Conservation (phyloP, 345 rosid genomes). For the Kernera saxatilis region DNA sequence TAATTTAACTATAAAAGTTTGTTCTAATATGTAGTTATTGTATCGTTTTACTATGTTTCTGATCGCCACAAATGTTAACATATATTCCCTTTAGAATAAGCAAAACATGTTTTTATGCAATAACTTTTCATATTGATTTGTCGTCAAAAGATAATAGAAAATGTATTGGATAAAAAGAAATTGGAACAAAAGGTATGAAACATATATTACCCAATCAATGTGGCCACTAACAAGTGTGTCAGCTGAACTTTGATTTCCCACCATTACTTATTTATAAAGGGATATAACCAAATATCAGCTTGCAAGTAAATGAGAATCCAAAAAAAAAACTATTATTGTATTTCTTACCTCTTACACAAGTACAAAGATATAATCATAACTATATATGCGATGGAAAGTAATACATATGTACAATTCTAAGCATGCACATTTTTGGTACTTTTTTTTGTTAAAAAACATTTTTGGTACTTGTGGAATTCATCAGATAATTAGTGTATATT, state of each 20-base stretch:
- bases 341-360: slow-evolving; percentile 5
- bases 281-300: not conserved
- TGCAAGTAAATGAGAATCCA: slow-evolving; percentile 13
- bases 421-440: not conserved
- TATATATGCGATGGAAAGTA: not conserved
- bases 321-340: not conserved
- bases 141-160: not conserved
- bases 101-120: not conserved
- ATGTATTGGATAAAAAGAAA: not conserved
- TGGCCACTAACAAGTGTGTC: slow-evolving; percentile 25
- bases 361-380: slow-evolving; percentile 10
- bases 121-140: not conserved
- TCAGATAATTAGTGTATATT: not conserved
- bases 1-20: no score
- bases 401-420: not conserved
- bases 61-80: not conserved
- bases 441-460: no score
- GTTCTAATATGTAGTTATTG: no score
- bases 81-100: not conserved
- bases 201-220: slow-evolving; percentile 16
- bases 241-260: slow-evolving; percentile 12
- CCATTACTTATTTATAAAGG: slow-evolving; percentile 5
- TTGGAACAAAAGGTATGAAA: not conserved
- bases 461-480: not conserved
- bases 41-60: not conserved